These are phyloP conservation scores for Claviceps purpurea DNA, from an alignment of 2,329 filamentous ascomycete species.

Conservation along the genomic window DNA sequence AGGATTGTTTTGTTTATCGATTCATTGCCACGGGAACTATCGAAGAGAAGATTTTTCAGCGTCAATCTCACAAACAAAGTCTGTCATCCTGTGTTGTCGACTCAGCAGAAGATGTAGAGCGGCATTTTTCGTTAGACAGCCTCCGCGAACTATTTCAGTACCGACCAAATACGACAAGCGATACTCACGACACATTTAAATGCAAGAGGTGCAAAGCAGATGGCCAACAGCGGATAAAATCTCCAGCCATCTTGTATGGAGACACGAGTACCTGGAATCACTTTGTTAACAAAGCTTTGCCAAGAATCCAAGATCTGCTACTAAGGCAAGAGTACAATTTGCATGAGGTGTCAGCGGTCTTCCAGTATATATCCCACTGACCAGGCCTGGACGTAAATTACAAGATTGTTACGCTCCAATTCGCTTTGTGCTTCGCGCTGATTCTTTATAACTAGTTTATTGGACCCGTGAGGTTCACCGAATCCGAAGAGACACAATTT, in stretches of 20 bases:
- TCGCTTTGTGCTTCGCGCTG: too few relatives aligned
- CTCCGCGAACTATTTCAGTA: slow-evolving; percentile 92
- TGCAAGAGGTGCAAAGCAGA: slow-evolving; percentile 89
- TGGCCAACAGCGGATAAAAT: slow-evolving; percentile 77
- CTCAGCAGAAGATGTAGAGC: slow-evolving; percentile 89
- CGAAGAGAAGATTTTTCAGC: slow-evolving; percentile 98
- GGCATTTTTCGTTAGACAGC: slow-evolving; percentile 87
- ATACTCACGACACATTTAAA: slow-evolving; percentile 98
- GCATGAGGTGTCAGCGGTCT: slow-evolving; percentile 78
- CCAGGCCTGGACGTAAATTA: not conserved
- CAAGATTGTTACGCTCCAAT: too few relatives aligned
- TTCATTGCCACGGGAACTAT: slow-evolving; percentile 98
- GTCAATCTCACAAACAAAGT: slow-evolving; percentile 95
- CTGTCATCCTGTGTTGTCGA: slow-evolving; percentile 94
- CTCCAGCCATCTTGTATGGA: slow-evolving; percentile 88
- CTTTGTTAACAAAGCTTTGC: slow-evolving; percentile 69
- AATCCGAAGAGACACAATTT: too few relatives aligned
- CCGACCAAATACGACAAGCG: slow-evolving; percentile 67
- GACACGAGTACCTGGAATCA: slow-evolving; percentile 99
- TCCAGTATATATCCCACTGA: slow-evolving; percentile 90
- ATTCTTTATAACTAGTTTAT: too few relatives aligned
- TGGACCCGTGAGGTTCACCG: too few relatives aligned
- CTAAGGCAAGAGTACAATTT: slow-evolving; percentile 73
- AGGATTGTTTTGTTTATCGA: slow-evolving; percentile 98
- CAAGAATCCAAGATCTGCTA: slow-evolving; percentile 79